These are phyloP conservation scores for Parsonsia alboflavescens DNA, from an alignment of 257 asterid species.

Conservation along the genomic window DNA sequence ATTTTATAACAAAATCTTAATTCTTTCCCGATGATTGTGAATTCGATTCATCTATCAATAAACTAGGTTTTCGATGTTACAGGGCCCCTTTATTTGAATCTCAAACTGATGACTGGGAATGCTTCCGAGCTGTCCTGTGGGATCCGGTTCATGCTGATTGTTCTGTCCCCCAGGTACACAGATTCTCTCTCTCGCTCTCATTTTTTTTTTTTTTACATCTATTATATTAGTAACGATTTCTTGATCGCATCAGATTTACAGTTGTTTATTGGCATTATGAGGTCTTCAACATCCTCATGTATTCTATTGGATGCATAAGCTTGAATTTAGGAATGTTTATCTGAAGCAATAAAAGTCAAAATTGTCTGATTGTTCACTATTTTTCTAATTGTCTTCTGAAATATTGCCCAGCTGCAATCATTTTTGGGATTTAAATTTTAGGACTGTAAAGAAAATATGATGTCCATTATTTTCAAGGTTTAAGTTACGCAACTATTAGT, in stretches of 20 bases:
- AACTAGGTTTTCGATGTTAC: slow-evolving; percentile 19
- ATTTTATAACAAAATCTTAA: not conserved
- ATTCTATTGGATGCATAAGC: not conserved
- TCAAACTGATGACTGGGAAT: slow-evolving; percentile 85
- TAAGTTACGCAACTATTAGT: not conserved
- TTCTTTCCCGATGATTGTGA: not conserved
- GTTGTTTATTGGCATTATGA: not conserved
- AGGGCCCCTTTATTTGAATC: slow-evolving; percentile 95
- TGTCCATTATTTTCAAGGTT: not conserved
- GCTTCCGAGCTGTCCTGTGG: slow-evolving; percentile 76
- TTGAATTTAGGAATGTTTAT: not conserved
- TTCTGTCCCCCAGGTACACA: slow-evolving; percentile 83
- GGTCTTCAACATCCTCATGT: not conserved
- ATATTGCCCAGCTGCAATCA: not conserved
- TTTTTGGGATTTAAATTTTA: not conserved
- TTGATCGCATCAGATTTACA: not conserved
- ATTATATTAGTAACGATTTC: not conserved
- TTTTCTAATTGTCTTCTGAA: not conserved
- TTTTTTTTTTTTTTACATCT: not conserved
- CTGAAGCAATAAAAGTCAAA: not conserved
- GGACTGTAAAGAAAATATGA: not conserved
- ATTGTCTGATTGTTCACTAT: not conserved
- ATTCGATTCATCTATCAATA: not conserved
- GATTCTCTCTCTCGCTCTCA: not conserved
- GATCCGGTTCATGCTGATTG: slow-evolving; percentile 92